These are phyloP conservation scores for Pseudogymnoascus verrucosus DNA, from an alignment of 2,329 filamentous ascomycete genomes.

Conservation along the genomic window DNA sequence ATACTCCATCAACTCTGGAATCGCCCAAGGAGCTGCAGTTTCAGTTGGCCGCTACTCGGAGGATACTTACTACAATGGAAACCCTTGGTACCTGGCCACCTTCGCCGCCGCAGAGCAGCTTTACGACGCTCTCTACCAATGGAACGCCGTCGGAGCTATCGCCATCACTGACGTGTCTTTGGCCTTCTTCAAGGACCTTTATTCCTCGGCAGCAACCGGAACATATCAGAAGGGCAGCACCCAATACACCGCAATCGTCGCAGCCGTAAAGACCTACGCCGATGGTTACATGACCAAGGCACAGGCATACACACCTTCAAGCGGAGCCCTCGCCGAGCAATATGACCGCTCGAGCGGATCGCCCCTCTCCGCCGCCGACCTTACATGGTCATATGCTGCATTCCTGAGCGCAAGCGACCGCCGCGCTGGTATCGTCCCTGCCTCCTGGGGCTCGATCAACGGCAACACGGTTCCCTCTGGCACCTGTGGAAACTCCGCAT, in stretches of 20 bases:
- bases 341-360: conserved; percentile 46
- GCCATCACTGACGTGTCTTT: conserved; percentile 57
- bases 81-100: conserved; percentile 75
- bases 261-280: conserved; percentile 55
- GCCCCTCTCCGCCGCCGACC: conserved; percentile 55
- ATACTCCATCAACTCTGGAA: conserved; percentile 62
- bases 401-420: conserved; percentile 57
- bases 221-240: conserved; percentile 54
- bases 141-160: conserved; percentile 55
- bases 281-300: conserved; percentile 47
- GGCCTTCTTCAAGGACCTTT: conserved; percentile 62
- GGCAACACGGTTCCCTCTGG: conserved; percentile 39
- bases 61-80: conserved; percentile 68
- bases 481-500: conserved; percentile 40
- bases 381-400: conserved; percentile 68
- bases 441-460: conserved; percentile 44
- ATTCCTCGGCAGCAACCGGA: conserved; percentile 48
- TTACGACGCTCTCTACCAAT: conserved; percentile 67
- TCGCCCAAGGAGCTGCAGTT: conserved; percentile 49
- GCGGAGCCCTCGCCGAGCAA: conserved; percentile 62
- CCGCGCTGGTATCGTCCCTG: conserved; percentile 46
- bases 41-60: conserved; percentile 62
- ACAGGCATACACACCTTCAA: conserved; percentile 41
- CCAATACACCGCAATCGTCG: conserved; percentile 55
- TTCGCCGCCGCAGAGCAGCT: conserved; percentile 73